Percentiles rank a stretch among this genome's conserved stretches.
Conservation (phyloP, 2,329 filamentous ascomycete species). For the Colletotrichum somersetense region DNA sequence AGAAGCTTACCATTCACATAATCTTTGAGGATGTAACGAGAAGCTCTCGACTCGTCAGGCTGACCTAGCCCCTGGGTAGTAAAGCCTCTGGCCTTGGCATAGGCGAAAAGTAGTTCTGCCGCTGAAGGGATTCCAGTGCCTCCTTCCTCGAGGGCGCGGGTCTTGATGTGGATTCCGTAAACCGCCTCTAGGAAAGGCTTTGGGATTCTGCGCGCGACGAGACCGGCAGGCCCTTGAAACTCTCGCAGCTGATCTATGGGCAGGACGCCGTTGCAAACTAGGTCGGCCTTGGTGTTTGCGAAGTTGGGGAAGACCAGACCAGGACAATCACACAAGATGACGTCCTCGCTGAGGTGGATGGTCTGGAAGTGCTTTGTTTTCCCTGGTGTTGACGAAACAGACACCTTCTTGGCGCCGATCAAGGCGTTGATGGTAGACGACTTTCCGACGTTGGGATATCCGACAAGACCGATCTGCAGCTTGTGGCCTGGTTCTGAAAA, state of each 20-base stretch:
- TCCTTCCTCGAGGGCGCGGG: constrained; percentile 87
- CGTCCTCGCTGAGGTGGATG: constrained; percentile 89
- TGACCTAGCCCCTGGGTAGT: constrained; percentile 89
- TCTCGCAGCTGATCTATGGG: constrained; percentile 97
- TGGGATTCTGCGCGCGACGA: constrained; percentile 89
- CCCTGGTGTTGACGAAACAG: constrained; percentile 94
- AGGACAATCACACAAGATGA: constrained; percentile 96
- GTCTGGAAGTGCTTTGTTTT: constrained; percentile 99
- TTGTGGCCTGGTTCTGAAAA: constrained; percentile 67
- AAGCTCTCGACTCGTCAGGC: constrained; percentile 93
- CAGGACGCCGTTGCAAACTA: constrained; percentile 94
- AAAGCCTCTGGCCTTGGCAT: constrained; percentile 91
- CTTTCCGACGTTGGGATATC: constrained; percentile 99
- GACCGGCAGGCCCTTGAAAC: constrained; percentile 85
- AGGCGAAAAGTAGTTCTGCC: constrained; percentile 86
- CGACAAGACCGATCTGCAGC: constrained; percentile 91
- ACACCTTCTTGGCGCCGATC: constrained; percentile 98
- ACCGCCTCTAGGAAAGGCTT: constrained; percentile 90
- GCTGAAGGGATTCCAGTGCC: constrained; percentile 89
- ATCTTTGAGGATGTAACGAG: constrained; percentile 91
- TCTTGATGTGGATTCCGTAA: constrained; percentile 91
- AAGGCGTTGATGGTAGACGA: constrained; percentile 99
- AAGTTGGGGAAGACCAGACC: constrained; percentile 99
- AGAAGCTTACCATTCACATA: constrained; percentile 97
- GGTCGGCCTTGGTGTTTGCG: constrained; percentile 93